Base-by-base conservation (phyloP, 2,329 filamentous ascomycete genomes). In the Colletotrichum sp. region DNA sequence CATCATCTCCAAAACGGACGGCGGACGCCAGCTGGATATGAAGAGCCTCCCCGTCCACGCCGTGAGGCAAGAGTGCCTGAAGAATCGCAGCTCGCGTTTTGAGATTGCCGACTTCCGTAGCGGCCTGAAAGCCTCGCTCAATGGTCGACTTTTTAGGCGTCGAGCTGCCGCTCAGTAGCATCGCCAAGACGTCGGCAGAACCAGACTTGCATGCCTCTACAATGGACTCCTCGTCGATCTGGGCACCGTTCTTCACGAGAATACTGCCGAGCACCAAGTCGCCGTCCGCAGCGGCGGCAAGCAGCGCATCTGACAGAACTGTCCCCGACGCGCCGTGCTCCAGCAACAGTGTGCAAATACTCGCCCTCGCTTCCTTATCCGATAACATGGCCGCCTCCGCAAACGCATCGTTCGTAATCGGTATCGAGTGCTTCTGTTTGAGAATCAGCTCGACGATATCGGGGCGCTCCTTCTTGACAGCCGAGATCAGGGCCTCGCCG, bases 141-240 rank as follows among this genome's bases (percentile, higher is more conserved):
- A 92, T 80, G 0, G 87, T 89, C 8, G 81, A 80, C 64, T 85
- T 85, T 13, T 84, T 84, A 0, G 86, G 80, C 6, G 85, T 79
- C 0, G 79, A 81, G 28, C 85, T 84, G 2, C 86, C 85, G 28
- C 82, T 85, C 1, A 92, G 81, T 1, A 92, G 82, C 80, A 92
- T 87, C 48, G 84, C 81, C 5, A 92, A 79, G 7, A 92, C 87
- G 6, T 88, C 87, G 0, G 86, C 81, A 1, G 87, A 86, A 0
- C 90, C 90, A 0, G 87, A 86, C 3, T 87, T 85, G 36, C 89
- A 91, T 1, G 90, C 90, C 77, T 90, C 88, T 2, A 92, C 84
- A 10, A 92, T 84, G 4, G 89, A 88, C 71, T 90, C 87, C 7
- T 90, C 90, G 30, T 88, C 86, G 4, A 89, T 85, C 60, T 84